phyloP scores from a whole-genome alignment of 495 filamentous ascomycete genomes.

The Lentithecium fluviatile region DNA sequence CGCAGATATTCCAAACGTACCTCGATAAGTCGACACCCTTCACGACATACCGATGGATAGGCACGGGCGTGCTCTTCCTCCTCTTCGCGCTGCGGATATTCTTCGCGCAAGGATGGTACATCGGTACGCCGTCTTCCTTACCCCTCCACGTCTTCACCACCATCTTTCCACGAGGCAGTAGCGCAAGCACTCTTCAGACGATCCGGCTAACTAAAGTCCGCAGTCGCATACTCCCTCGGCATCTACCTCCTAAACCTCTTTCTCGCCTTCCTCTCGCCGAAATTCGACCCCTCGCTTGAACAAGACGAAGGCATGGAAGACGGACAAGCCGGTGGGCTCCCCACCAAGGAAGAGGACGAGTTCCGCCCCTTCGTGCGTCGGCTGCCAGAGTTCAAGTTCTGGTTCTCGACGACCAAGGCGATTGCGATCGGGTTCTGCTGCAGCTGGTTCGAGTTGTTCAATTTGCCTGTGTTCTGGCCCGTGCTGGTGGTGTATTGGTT shows the following conservation, averaged over 20 bases:
- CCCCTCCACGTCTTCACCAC: not conserved
- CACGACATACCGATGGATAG: constrained; percentile 81
- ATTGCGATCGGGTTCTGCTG: constrained; percentile 80
- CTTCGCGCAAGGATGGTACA: constrained; percentile 95
- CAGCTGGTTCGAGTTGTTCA: constrained; percentile 89
- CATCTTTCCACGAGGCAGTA: not conserved
- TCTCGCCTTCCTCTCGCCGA: constrained; percentile 96
- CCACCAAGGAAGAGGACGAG: constrained; percentile 93
- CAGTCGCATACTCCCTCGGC: constrained; percentile 94
- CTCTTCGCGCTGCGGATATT: constrained; percentile 87
- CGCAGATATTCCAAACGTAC: constrained; percentile 88
- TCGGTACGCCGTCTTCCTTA: constrained; percentile 58
- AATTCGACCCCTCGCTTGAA: constrained; percentile 97
- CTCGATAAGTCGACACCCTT: constrained; percentile 91
- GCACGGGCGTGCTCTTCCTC: constrained; percentile 69
- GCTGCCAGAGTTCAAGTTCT: constrained; percentile 99
- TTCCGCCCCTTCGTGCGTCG: constrained; percentile 95
- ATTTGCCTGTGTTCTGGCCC: constrained; percentile 98
- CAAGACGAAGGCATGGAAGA: constrained; percentile 96
- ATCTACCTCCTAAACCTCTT: constrained; percentile 99
- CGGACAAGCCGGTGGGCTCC: constrained; percentile 70
- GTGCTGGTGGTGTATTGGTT: constrained; percentile 98
- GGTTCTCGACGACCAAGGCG: constrained; percentile 89
- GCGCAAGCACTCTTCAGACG: not conserved
- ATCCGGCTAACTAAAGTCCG: constrained; percentile 15